phyloP scores from a whole-genome alignment of 345 rosid genomes.

The Bruguiera sexangula region DNA sequence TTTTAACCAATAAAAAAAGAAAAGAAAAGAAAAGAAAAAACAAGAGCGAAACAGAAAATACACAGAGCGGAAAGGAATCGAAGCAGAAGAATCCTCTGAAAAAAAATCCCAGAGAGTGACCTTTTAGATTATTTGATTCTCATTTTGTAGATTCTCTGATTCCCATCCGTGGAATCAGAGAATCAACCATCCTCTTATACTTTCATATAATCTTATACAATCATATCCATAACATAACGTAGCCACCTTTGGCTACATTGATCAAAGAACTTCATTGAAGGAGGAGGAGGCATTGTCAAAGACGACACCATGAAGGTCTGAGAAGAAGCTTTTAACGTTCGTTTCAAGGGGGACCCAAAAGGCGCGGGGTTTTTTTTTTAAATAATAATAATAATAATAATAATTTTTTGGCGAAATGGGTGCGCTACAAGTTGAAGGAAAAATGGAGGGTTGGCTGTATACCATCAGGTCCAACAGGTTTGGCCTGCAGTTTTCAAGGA shows the following conservation, averaged over 20 bases:
- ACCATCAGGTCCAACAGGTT: constrained; percentile 70
- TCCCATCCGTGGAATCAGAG: constrained; percentile 68
- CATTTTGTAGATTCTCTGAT: constrained; percentile 55
- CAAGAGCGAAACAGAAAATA: background rate
- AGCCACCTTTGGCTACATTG: too few species aligned
- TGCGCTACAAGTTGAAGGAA: constrained; percentile 35
- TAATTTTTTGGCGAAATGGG: constrained; percentile 26
- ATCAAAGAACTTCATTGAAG: too few species aligned
- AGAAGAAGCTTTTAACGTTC: too few species aligned
- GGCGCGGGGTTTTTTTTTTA: background rate
- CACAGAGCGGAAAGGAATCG: background rate
- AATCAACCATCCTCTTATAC: constrained; percentile 22
- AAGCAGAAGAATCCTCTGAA: background rate
- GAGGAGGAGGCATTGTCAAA: too few species aligned
- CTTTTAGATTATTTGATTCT: background rate
- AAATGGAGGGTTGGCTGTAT: constrained; percentile 92
- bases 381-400: background rate
- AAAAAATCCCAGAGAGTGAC: background rate
- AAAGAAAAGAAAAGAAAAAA: too few species aligned
- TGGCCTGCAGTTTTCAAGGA: constrained; percentile 71
- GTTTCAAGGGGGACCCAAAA: background rate
- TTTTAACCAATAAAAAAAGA: too few species aligned
- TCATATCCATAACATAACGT: too few species aligned
- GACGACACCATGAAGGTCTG: too few species aligned
- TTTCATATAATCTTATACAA: background rate